Base-by-base conservation (phyloP, 371 early-diverging fungal genomes). In the Mortierella sp. region DNA sequence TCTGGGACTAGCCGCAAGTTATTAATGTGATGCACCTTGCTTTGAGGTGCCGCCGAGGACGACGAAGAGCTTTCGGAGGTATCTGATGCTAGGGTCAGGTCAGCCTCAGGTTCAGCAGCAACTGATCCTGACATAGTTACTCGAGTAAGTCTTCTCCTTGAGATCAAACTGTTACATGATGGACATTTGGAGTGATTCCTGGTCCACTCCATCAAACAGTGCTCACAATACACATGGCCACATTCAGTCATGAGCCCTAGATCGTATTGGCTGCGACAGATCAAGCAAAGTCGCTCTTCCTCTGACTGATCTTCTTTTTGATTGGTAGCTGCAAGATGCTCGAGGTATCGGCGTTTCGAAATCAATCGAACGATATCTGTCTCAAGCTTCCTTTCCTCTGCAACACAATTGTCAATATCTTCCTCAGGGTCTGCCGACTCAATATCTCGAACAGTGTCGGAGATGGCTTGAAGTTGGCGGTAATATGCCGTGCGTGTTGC, bases 211-310 rank as follows among this genome's bases (percentile, higher is more conserved):
- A 64, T 26, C 40, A 84, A 35, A 68, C 90, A 90, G 11, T 83
- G 81, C 10, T 80, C 74, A 68, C 88, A 88, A 69, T 85, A 89
- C 4, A 90, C 67, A 64, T 90, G 90, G 2, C 88, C 90, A 65
- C 92, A 93, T 66, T 86, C 89, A 8, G 92, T 91, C 47, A 93
- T 73, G n/a, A 85, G 73, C 3, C 91, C 92, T 49, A 87, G 78
- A 0, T 74, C 77, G 55, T 91, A 85, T 18, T 75, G 74, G 2
- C 72, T 71, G 62, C 86, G 83, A 70, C 94, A 93, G 28, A 92
- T 89, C 12, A 88, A 60, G 55, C 94, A 93, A 1, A 88, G 84
- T 5, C 66, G 66, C 14, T 75, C 83, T 6, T 70, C 72, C 9
- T 72, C 66, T 14, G 68, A 68, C 5, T 60, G 55, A 2, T 51